Base-by-base conservation (phyloP, 805 yeast genomes). In the Candida multigemmis region DNA sequence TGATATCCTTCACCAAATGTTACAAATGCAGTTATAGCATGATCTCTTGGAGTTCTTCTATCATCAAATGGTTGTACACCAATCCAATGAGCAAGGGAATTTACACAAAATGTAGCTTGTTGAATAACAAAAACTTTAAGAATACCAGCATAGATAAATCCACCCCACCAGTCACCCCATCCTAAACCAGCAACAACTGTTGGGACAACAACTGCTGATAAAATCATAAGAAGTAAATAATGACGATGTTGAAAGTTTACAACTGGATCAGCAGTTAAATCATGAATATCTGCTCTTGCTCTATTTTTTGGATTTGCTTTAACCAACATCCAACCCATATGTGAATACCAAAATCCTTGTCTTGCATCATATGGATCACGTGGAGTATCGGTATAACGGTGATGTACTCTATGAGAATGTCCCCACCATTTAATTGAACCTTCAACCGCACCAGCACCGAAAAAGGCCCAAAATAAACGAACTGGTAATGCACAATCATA, bases 351-450 rank as follows among this genome's bases (percentile, higher is more conserved):
- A 53, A 81, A 74, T 11, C 93, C 93, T 45, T 63, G 65, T 60
- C 87, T 71, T 12, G 93, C 91, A 49, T 82, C 91, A 48, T 81
- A 82, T 27, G 93, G 93, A 53, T 82, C 93, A 62, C 89, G 73
- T 31, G 54, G 42, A 15, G 91, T 82, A 56, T 82, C 93, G 4
- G 91, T 81, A 56, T 79, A 82, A 61, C 93, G 69, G 59, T 82
- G 93, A 53, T 82, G 93, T 31, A 81, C 68, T 69, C 93, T 71
- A 57, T 82, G 93, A 27, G 80, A 69, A 50, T 81, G 91, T 25
- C 79, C 73, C 93, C 93, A 82, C 91, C 91, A 81, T 54, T 81
- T 81, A 52, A 81, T 75, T 22, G 89, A 79, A 38, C 93, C 93
- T 53, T 81, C 86, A 25, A 81, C 75, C 30, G 86, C 74, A 22